Conservation (phyloP, 2,329 filamentous ascomycete species). For the Cryphonectria parasitica region DNA sequence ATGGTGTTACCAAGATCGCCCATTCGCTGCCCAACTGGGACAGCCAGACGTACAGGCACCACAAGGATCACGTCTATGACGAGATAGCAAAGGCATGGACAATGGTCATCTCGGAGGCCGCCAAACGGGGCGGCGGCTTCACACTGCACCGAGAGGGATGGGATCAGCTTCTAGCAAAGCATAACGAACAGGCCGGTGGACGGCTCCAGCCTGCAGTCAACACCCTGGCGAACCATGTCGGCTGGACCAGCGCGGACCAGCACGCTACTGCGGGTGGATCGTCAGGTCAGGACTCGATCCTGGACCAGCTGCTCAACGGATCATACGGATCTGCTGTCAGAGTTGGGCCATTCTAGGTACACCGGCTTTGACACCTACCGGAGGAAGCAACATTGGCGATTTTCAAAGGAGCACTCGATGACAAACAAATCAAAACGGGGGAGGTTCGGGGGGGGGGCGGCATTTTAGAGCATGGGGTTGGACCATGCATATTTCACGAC, state of each 20-base stretch:
- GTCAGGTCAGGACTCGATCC: constrained; percentile 59
- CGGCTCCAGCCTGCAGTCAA: constrained; percentile 80
- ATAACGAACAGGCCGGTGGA: constrained; percentile 85
- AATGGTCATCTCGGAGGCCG: constrained; percentile 85
- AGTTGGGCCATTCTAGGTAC: constrained; percentile 63
- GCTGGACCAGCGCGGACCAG: constrained; percentile 68
- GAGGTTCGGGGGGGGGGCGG: not conserved
- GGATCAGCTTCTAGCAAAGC: constrained; percentile 85
- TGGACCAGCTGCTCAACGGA: constrained; percentile 65
- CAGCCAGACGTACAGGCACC: constrained; percentile 82
- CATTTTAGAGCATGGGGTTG: not conserved
- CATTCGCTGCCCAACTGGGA: constrained; percentile 92
- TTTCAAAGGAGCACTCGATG: not conserved
- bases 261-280: constrained; percentile 33
- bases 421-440: not conserved
- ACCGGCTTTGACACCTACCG: not conserved
- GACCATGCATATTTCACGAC: constrained; percentile 5
- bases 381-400: not conserved
- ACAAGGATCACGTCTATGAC: constrained; percentile 95
- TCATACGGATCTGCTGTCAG: constrained; percentile 63
- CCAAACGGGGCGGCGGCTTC: constrained; percentile 89
- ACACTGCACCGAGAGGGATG: constrained; percentile 87
- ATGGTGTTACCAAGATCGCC: constrained; percentile 87
- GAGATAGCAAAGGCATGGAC: constrained; percentile 95
- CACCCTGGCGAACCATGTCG: constrained; percentile 73